These are phyloP conservation scores for Phytopythium kandeliae DNA, from an alignment of 352 stramenopile species.

Conservation along the genomic window DNA sequence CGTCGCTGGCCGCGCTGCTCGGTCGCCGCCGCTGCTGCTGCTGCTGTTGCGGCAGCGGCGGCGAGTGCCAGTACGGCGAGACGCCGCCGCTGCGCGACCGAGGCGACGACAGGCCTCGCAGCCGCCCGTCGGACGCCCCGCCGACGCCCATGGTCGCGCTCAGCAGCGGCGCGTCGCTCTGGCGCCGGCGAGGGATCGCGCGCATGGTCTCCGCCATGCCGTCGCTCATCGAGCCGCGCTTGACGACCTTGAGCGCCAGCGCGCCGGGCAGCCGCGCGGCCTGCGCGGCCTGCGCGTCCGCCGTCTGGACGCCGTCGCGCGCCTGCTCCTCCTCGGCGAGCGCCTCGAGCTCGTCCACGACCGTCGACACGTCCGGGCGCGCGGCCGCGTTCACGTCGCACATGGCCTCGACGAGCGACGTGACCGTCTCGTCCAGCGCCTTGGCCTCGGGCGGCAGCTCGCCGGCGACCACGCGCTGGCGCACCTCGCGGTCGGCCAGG, in stretches of 20 bases:
- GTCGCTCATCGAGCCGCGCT: conserved; percentile 1
- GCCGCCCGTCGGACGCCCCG: not conserved
- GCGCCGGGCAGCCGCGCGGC: not conserved
- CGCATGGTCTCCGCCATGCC: conserved; percentile 3
- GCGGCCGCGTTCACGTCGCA: conserved; percentile 33
- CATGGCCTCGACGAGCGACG: conserved; percentile 47
- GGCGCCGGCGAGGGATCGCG: not conserved
- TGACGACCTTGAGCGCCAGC: not conserved
- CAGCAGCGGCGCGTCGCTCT: conserved; percentile 2
- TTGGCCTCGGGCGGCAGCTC: conserved; percentile 24
- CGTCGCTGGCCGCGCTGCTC: conserved; percentile 1
- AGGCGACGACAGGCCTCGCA: conserved; percentile 1
- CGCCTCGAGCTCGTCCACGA: conserved; percentile 35
- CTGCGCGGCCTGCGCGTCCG: conserved; percentile 12
- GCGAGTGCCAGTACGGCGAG: not conserved
- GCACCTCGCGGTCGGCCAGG: conserved; percentile 35
- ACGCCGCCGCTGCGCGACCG: not conserved
- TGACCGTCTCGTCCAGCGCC: conserved; percentile 32
- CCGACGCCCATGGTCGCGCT: not conserved
- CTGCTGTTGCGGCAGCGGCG: not conserved
- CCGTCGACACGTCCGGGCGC: conserved; percentile 41
- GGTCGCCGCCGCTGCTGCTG: not conserved
- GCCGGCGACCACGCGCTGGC: conserved; percentile 28
- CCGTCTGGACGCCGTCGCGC: conserved; percentile 15
- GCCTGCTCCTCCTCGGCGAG: conserved; percentile 45